Conservation (phyloP, 805 yeast species). For the Saccharomyces jurei region DNA sequence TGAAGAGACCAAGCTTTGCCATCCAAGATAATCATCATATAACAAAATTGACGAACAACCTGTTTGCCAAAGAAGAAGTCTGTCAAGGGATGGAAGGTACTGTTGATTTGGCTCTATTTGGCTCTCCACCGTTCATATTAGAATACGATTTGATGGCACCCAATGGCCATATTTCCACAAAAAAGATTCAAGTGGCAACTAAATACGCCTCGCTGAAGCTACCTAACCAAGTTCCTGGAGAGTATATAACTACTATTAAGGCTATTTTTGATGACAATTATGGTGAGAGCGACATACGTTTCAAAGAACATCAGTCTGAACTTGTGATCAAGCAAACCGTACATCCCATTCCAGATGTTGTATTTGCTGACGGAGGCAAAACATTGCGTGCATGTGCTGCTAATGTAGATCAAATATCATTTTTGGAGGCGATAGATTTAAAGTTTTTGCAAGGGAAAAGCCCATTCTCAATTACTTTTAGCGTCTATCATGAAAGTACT, state of each 20-base stretch:
- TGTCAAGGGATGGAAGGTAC: constrained; percentile 44
- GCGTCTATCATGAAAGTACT: constrained; percentile 51
- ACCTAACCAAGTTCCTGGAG: constrained; percentile 45
- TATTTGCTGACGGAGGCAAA: constrained; percentile 40
- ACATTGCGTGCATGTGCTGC: constrained; percentile 44
- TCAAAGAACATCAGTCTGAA: constrained; percentile 16
- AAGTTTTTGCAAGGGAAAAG: constrained; percentile 43
- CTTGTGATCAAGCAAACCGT: constrained; percentile 45
- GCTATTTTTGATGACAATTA: constrained; percentile 63
- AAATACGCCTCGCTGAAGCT: constrained; percentile 42
- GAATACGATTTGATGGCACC: constrained; percentile 59
- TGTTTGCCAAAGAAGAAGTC: constrained; percentile 33
- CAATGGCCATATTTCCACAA: constrained; percentile 36
- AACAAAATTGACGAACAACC: constrained; percentile 13
- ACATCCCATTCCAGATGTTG: constrained; percentile 51
- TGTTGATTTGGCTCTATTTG: constrained; percentile 44
- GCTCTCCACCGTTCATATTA: constrained; percentile 60
- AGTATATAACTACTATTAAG: constrained; percentile 50
- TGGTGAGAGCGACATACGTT: constrained; percentile 31
- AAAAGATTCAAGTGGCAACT: constrained; percentile 43
- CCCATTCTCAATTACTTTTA: constrained; percentile 54
- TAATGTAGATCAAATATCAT: constrained; percentile 27
- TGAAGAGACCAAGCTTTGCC: constrained; percentile 39
- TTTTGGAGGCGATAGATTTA: constrained; percentile 46
- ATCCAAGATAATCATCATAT: constrained; percentile 31